Conservation (phyloP, 2,329 filamentous ascomycete species). For the Ophiobolus disseminans region DNA sequence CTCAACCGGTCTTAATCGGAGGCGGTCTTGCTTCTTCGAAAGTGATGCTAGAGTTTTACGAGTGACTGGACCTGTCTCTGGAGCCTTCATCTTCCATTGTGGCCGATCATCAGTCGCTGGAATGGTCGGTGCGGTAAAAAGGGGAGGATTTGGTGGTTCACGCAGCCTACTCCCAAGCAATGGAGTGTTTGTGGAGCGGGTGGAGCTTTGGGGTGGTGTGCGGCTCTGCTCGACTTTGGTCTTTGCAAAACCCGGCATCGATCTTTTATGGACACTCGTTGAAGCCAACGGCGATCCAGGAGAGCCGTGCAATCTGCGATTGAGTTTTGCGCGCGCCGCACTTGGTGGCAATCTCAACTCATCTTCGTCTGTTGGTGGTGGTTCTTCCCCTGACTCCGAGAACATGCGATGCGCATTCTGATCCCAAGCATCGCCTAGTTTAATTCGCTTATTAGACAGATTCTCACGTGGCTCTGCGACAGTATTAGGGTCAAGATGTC, state of each 20-base stretch:
- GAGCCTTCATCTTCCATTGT: slow-evolving; percentile 30
- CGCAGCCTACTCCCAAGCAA: slow-evolving; percentile 3
- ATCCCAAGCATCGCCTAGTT: slow-evolving; percentile 11
- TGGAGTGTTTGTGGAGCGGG: slow-evolving; percentile 11
- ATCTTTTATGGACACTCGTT: slow-evolving; percentile 12
- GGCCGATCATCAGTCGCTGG: slow-evolving; percentile 25
- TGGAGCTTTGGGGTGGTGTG: slow-evolving; percentile 14
- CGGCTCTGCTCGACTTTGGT: slow-evolving; percentile 23
- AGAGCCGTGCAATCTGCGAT: slow-evolving; percentile 24
- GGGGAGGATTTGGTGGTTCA: slow-evolving; percentile 5
- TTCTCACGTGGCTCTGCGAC: slow-evolving; percentile 17
- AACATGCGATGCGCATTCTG: slow-evolving; percentile 23
- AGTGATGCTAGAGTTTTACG: slow-evolving; percentile 11
- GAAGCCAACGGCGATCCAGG: slow-evolving; percentile 21
- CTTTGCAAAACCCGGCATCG: slow-evolving; percentile 16
- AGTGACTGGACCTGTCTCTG: slow-evolving; percentile 14
- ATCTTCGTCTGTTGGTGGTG: slow-evolving; percentile 23
- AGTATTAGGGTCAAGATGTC: slow-evolving; percentile 37
- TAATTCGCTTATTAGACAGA: slow-evolving; percentile 28
- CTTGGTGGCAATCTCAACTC: slow-evolving; percentile 25
- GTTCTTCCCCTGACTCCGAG: slow-evolving; percentile 36
- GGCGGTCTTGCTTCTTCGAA: slow-evolving; percentile 15
- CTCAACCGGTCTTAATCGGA: slow-evolving; percentile 64
- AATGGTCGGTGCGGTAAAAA: slow-evolving; percentile 9
- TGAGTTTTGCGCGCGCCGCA: slow-evolving; percentile 34